Percentiles rank a stretch among this genome's conserved stretches.
These are phyloP conservation scores for Fraxinus pennsylvanica DNA, from an alignment of 257 asterid genomes.

Conservation along the genomic window DNA sequence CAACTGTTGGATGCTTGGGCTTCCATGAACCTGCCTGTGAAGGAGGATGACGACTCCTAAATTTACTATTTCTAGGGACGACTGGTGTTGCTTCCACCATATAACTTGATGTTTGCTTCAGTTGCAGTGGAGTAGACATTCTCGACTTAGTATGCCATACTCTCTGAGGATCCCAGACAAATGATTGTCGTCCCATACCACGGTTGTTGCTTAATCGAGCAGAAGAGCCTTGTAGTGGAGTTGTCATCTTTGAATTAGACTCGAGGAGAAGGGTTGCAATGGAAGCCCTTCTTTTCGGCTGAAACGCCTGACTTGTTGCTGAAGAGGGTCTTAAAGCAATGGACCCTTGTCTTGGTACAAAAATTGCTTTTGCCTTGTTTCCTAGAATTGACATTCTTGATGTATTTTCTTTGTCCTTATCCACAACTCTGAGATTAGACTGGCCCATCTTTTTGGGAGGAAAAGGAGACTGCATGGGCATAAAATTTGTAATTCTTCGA, in stretches of 20 bases:
- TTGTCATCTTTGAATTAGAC: slow-evolving; percentile 37
- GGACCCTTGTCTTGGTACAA: slow-evolving; percentile 73
- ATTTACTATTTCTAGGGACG: slow-evolving; percentile 52
- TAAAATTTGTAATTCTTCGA: slow-evolving; percentile 65
- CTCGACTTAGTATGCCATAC: slow-evolving; percentile 60
- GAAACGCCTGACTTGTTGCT: slow-evolving; percentile 43
- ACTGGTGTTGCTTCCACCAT: slow-evolving; percentile 53
- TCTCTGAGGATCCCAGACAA: slow-evolving; percentile 77
- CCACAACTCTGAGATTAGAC: slow-evolving; percentile 56
- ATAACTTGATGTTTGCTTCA: slow-evolving; percentile 30
- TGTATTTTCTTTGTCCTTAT: slow-evolving; percentile 59
- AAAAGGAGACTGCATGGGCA: slow-evolving; percentile 54
- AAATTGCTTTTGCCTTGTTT: slow-evolving; percentile 34
- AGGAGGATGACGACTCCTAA: not conserved
- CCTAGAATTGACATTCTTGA: slow-evolving; percentile 27
- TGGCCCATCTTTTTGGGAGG: slow-evolving; percentile 37
- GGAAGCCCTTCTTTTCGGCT: slow-evolving; percentile 81
- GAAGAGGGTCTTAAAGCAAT: slow-evolving; percentile 55
- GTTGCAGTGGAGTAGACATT: slow-evolving; percentile 55
- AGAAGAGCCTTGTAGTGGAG: slow-evolving; percentile 48
- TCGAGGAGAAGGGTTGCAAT: slow-evolving; percentile 66
- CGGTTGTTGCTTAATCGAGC: slow-evolving; percentile 43
- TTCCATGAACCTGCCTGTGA: slow-evolving; percentile 33
- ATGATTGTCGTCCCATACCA: slow-evolving; percentile 61
- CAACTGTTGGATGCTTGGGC: slow-evolving; percentile 50